phyloP scores from a whole-genome alignment of 2,329 filamentous ascomycete species.

The Arachnomyces sp. region DNA sequence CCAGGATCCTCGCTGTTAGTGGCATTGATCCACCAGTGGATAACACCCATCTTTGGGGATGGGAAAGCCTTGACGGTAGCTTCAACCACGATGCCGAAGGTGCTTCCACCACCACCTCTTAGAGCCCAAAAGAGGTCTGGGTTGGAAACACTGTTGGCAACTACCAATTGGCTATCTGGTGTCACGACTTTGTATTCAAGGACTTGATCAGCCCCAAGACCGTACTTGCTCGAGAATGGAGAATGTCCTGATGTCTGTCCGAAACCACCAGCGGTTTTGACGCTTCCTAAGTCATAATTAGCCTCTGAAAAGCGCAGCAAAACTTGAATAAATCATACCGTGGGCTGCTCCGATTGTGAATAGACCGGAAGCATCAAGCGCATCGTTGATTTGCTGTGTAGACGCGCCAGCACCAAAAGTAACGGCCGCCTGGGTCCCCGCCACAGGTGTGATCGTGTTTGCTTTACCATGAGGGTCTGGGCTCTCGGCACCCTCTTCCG shows the following conservation, averaged over 20 bases:
- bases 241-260: constrained; percentile 54
- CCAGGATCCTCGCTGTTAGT: constrained; percentile 7
- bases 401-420: constrained; percentile 2
- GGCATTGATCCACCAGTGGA: constrained; percentile 7
- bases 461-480: not conserved
- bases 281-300: constrained; percentile 2
- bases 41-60: constrained; percentile 3
- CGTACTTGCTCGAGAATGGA: constrained; percentile 37
- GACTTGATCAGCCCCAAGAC: constrained; percentile 52
- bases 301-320: not conserved
- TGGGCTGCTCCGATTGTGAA: constrained; percentile 5
- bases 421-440: constrained; percentile 3
- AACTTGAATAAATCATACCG: not conserved
- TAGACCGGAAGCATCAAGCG: constrained; percentile 1
- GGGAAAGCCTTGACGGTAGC: constrained; percentile 43
- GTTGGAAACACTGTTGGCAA: constrained; percentile 41
- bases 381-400: constrained; percentile 1
- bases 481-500: constrained; percentile 4
- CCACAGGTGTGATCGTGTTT: constrained; percentile 1
- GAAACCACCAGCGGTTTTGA: constrained; percentile 45
- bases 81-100: constrained; percentile 49
- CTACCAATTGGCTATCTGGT: constrained; percentile 42
- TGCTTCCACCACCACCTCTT: constrained; percentile 51
- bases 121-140: constrained; percentile 57
- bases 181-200: constrained; percentile 51